Evolutionary conservation across 208 protist species (phyloP).

Genomic region (Acanthamoeba sp.): DNA sequence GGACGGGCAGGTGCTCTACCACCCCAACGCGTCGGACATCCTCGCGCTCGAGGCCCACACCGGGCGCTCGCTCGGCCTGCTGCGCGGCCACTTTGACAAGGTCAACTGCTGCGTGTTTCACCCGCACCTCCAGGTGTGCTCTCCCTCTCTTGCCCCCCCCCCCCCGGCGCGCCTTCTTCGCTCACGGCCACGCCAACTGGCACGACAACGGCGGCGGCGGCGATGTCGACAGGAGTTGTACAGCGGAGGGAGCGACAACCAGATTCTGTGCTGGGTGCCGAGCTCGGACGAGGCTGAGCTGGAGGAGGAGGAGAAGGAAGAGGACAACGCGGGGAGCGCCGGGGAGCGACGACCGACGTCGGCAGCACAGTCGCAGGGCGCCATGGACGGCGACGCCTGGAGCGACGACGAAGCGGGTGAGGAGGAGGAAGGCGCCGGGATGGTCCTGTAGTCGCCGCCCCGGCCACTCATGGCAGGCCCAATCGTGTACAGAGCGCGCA

Average conservation of each 20-base stretch:
- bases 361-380: background rate
- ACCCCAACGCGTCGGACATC: conserved; percentile 75
- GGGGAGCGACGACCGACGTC: background rate
- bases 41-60: conserved; percentile 40
- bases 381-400: background rate
- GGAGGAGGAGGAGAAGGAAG: background rate
- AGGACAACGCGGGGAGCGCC: background rate
- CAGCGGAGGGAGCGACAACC: background rate
- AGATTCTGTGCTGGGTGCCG: conserved; percentile 28
- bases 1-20: conserved; percentile 66
- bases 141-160: no score
- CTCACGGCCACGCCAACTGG: background rate
- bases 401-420: background rate
- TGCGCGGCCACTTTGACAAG: conserved; percentile 78
- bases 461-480: no score
- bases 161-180: no score
- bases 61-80: conserved; percentile 28
- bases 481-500: no score
- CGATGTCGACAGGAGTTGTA: conserved; percentile 23
- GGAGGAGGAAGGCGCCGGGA: background rate
- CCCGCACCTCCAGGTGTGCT: conserved; percentile 18
- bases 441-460: no score
- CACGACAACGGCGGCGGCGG: background rate
- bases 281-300: conserved; percentile 8
- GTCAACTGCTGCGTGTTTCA: conserved; percentile 79